phyloP scores from a whole-genome alignment of 2,329 filamentous ascomycete genomes.

The Cytospora paraplurivora region DNA sequence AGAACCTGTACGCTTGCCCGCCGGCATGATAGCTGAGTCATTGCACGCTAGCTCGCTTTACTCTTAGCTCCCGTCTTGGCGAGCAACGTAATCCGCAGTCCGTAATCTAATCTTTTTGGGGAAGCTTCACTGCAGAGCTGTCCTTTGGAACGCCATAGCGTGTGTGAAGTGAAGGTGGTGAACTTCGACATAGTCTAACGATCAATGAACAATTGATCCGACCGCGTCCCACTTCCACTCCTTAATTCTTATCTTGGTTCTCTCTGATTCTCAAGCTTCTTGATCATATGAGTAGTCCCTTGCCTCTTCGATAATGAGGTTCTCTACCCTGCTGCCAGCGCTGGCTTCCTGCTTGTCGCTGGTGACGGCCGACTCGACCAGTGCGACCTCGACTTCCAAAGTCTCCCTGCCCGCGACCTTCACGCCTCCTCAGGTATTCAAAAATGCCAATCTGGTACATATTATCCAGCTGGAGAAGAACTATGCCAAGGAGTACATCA shows the following conservation, averaged over 20 bases:
- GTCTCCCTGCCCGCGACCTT: slow-evolving; percentile 66
- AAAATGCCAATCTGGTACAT: slow-evolving; percentile 89
- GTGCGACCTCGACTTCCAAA: slow-evolving; percentile 55
- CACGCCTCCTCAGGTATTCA: slow-evolving; percentile 86
- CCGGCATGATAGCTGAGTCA: not conserved
- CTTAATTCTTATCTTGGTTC: slow-evolving; percentile 14
- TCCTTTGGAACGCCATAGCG: slow-evolving; percentile 19
- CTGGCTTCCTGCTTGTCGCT: slow-evolving; percentile 60
- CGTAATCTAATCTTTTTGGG: slow-evolving; percentile 25
- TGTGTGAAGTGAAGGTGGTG: slow-evolving; percentile 13
- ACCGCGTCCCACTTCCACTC: slow-evolving; percentile 17
- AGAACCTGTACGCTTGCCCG: not conserved
- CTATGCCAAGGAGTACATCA: slow-evolving; percentile 86
- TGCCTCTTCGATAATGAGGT: slow-evolving; percentile 45
- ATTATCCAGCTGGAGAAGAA: slow-evolving; percentile 91
- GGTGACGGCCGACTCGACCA: slow-evolving; percentile 43
- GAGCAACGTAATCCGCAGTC: slow-evolving; percentile 10
- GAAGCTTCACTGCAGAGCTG: slow-evolving; percentile 24
- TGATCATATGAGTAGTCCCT: slow-evolving; percentile 34
- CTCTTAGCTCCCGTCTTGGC: slow-evolving; percentile 29
- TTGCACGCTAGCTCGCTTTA: not conserved
- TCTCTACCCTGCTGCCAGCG: slow-evolving; percentile 56
- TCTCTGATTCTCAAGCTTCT: slow-evolving; percentile 30
- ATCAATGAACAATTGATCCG: slow-evolving; percentile 31
- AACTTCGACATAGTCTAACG: slow-evolving; percentile 15